These are phyloP conservation scores for Nakazawaea ambrosiae DNA, from an alignment of 805 yeast species.

Conservation along the genomic window DNA sequence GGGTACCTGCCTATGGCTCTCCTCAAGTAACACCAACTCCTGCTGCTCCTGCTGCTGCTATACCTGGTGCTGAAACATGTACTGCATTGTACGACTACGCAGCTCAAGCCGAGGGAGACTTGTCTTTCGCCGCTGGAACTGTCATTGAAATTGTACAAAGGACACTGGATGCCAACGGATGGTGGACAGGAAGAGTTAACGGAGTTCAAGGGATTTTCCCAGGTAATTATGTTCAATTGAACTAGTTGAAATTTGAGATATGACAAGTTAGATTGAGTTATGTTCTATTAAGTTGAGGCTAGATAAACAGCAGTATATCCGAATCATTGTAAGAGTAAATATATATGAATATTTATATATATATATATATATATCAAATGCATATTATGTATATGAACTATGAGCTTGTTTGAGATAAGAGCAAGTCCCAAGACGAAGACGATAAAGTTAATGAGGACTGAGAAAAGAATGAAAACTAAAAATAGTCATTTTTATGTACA, in stretches of 20 bases:
- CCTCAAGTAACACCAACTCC: slow-evolving; percentile 17
- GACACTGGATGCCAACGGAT: slow-evolving; percentile 80
- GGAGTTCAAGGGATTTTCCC: slow-evolving; percentile 93
- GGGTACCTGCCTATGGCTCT: slow-evolving; percentile 20
- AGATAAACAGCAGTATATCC: not conserved
- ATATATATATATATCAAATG: too few species aligned
- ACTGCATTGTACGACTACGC: slow-evolving; percentile 88
- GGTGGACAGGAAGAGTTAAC: slow-evolving; percentile 94
- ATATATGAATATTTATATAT: too few species aligned
- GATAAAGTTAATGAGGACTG: too few species aligned
- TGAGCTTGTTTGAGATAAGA: too few species aligned
- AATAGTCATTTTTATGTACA: too few species aligned
- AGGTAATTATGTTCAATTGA: slow-evolving; percentile 87
- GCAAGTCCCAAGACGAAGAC: too few species aligned
- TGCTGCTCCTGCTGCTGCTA: slow-evolving; percentile 24
- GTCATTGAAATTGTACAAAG: slow-evolving; percentile 76
- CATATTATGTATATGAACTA: too few species aligned
- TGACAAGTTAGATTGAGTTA: too few species aligned
- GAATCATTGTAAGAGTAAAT: too few species aligned
- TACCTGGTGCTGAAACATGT: slow-evolving; percentile 57
- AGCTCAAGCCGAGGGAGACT: slow-evolving; percentile 92
- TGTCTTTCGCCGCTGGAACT: slow-evolving; percentile 83
- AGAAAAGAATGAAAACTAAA: too few species aligned
- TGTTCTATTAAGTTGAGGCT: not conserved
- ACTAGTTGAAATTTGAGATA: slow-evolving; percentile 19